Evolutionary conservation across 2,329 filamentous ascomycete species (phyloP).

Genomic region (Escovopsis sp.): DNA sequence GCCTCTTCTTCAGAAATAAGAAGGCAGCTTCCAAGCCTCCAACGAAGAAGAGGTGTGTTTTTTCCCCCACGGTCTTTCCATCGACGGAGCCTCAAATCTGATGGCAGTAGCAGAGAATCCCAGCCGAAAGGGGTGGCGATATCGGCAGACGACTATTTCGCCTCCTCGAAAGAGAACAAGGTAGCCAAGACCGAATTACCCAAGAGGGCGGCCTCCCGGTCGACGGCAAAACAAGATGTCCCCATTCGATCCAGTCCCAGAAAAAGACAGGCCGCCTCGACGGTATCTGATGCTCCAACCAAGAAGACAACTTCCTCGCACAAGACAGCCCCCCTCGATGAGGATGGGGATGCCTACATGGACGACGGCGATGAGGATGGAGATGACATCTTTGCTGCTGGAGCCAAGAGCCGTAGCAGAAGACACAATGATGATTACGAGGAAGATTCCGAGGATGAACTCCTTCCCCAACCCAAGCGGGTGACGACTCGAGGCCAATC

Average conservation of each 20-base stretch:
- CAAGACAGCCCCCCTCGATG: conserved; percentile 25
- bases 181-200: conserved; percentile 20
- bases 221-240: conserved; percentile 23
- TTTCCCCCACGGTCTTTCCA: conserved; percentile 9
- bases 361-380: conserved; percentile 56
- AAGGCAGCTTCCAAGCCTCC: conserved; percentile 35
- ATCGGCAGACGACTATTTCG: conserved; percentile 43
- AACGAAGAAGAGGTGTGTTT: conserved; percentile 40
- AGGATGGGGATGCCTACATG: conserved; percentile 42
- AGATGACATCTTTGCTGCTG: conserved; percentile 71
- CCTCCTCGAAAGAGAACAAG: conserved; percentile 28
- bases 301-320: conserved; percentile 27
- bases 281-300: conserved; percentile 20
- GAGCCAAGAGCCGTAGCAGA: conserved; percentile 49
- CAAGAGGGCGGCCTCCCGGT: conserved; percentile 25
- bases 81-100: no score
- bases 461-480: conserved; percentile 44
- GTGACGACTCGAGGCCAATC: conserved; percentile 28
- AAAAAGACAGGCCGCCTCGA: conserved; percentile 20
- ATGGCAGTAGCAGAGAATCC: conserved; percentile 17
- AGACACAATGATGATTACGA: conserved; percentile 63
- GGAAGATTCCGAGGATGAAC: conserved; percentile 58
- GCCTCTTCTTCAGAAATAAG: conserved; percentile 23
- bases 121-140: conserved; percentile 34
- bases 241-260: conserved; percentile 39